These are phyloP conservation scores for Pythium folliculosum DNA, from an alignment of 352 stramenopile genomes.

Conservation along the genomic window DNA sequence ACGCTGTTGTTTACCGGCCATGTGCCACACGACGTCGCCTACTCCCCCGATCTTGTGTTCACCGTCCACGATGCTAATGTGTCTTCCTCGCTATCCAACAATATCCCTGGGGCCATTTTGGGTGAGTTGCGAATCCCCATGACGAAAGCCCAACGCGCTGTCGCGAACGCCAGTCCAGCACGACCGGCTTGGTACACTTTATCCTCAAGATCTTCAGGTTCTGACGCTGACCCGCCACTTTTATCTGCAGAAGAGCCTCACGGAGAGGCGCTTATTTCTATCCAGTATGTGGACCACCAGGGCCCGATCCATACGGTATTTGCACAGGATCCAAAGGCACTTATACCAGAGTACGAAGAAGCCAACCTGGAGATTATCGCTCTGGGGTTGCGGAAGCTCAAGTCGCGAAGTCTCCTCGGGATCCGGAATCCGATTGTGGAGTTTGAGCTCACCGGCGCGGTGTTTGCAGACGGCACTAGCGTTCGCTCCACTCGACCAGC, in stretches of 20 bases:
- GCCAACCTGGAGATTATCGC: constrained; percentile 67
- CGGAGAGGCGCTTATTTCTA: constrained; percentile 57
- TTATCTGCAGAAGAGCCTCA: constrained; percentile 37
- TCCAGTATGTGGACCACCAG: constrained; percentile 65
- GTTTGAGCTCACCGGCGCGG: constrained; percentile 63
- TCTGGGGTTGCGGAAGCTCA: constrained; percentile 66
- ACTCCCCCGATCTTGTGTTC: constrained; percentile 70
- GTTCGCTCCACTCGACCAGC: constrained; percentile 42
- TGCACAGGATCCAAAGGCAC: constrained; percentile 24
- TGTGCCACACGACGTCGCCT: constrained; percentile 53
- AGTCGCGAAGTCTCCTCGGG: constrained; percentile 51
- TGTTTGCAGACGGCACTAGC: constrained; percentile 50
- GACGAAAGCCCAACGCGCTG: constrained; percentile 41
- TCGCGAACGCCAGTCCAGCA: constrained; percentile 43
- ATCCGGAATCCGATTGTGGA: constrained; percentile 64
- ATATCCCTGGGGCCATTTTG: constrained; percentile 30
- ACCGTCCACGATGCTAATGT: constrained; percentile 63
- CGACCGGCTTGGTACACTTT: constrained; percentile 59
- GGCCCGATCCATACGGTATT: constrained; percentile 34
- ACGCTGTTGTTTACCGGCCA: constrained; percentile 61
- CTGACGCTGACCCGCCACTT: neutral
- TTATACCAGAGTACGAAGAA: constrained; percentile 54
- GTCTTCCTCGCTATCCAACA: constrained; percentile 28
- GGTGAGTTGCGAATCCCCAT: constrained; percentile 57
- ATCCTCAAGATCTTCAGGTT: constrained; percentile 11